Conservation (phyloP, 805 yeast species). For the Saccharomycopsis capsularis region DNA sequence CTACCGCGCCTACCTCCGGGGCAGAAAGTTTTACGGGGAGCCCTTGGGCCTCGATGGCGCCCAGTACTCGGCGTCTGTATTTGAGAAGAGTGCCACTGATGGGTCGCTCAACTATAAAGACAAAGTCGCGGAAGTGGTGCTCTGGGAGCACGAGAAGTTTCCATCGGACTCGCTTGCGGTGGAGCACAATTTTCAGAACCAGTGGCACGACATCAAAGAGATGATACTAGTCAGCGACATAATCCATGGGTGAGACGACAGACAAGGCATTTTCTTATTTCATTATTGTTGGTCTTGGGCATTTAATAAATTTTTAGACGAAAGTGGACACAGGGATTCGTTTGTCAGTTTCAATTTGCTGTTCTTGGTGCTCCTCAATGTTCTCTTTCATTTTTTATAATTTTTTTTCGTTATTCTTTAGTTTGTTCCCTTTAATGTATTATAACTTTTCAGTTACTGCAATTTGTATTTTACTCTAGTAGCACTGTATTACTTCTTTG, state of each 20-base stretch:
- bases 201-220: constrained; percentile 20
- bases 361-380: no score
- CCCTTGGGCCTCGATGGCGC: background rate
- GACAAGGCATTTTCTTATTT: no score
- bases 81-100: constrained; percentile 1
- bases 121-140: constrained; percentile 7
- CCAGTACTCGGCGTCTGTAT: background rate
- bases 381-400: no score
- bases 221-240: constrained; percentile 12
- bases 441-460: no score
- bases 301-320: no score
- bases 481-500: no score
- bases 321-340: no score
- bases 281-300: no score
- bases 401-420: no score
- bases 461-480: no score
- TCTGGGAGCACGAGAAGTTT: constrained; percentile 23
- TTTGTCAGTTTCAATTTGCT: no score
- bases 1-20: constrained; percentile 13
- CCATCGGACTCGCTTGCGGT: constrained; percentile 12
- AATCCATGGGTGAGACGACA: constrained; percentile 17
- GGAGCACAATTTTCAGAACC: constrained; percentile 16
- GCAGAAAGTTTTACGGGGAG: constrained; percentile 20
- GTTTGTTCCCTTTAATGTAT: no score
- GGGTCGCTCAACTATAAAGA: background rate